Conservation (phyloP, 1,284 basidiomycete genomes). For the Ustilago trichophora region DNA sequence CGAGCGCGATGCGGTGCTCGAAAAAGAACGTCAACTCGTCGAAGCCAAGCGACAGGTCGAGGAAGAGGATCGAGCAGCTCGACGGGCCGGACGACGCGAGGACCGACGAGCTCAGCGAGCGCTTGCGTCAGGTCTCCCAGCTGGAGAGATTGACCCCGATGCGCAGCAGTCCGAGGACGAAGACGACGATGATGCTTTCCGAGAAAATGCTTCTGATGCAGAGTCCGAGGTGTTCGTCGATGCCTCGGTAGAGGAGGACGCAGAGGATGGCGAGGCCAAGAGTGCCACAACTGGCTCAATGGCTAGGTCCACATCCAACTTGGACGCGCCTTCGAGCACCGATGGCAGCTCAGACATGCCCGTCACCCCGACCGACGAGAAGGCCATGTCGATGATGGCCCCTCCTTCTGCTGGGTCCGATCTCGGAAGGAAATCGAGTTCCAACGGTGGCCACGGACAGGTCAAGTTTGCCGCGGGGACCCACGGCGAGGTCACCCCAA, state of each 20-base stretch:
- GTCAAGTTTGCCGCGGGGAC: conserved; percentile 31
- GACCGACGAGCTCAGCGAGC: conserved; percentile 29
- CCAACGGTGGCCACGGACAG: conserved; percentile 19
- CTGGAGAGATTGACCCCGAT: conserved; percentile 28
- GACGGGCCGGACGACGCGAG: conserved; percentile 28
- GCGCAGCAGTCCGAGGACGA: conserved; percentile 25
- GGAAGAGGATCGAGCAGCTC: conserved; percentile 40
- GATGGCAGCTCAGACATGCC: conserved; percentile 49
- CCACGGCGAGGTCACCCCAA: conserved; percentile 16
- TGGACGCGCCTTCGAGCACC: conserved; percentile 33
- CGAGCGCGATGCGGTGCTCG: conserved; percentile 28
- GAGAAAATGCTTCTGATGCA: conserved; percentile 12
- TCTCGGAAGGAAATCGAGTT: conserved; percentile 12
- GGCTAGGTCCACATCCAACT: conserved; percentile 26
- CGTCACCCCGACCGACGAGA: conserved; percentile 38
- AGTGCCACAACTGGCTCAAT: conserved; percentile 25
- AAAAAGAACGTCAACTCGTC: conserved; percentile 34
- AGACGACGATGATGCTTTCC: conserved; percentile 17
- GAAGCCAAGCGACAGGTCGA: conserved; percentile 47
- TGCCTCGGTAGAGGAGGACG: conserved; percentile 14
- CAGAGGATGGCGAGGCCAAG: conserved; percentile 27
- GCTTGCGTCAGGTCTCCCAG: conserved; percentile 25
- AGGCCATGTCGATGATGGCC: conserved; percentile 9
- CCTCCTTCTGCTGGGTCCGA: conserved; percentile 4
- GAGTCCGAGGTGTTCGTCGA: conserved; percentile 43